A percentile compares a stretch with the other conserved stretches of the same genome.
These are phyloP conservation scores for Ziziphus jujuba DNA, from an alignment of 306 rosid genomes.

Conservation along the genomic window DNA sequence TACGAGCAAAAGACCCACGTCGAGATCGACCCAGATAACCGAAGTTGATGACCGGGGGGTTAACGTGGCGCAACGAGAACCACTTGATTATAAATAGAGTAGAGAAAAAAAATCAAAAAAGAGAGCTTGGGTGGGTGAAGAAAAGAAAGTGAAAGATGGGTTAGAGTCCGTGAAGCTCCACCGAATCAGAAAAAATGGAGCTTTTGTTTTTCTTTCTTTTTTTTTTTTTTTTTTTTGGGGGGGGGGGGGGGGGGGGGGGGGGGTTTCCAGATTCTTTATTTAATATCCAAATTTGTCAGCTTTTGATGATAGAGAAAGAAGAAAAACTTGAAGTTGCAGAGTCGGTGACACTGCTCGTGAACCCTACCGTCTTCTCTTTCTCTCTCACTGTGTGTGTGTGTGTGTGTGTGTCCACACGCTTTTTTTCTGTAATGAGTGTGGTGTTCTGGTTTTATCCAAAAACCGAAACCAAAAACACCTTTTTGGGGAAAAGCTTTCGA, in stretches of 20 bases:
- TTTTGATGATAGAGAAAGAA: background rate
- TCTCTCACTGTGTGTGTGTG: slow-evolving; percentile 5
- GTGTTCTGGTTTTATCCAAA: slow-evolving; percentile 16
- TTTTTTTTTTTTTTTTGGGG: background rate
- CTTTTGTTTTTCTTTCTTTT: background rate
- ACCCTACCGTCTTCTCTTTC: slow-evolving; percentile 6
- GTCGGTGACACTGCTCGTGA: slow-evolving; percentile 51
- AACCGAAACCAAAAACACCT: background rate
- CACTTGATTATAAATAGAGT: slow-evolving; percentile 28
- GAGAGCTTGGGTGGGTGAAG: slow-evolving; percentile 45
- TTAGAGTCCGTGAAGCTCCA: slow-evolving; percentile 69
- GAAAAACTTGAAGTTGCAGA: slow-evolving; percentile 25
- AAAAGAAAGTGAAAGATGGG: slow-evolving; percentile 48
- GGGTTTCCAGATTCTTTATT: background rate
- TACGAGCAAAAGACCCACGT: background rate
- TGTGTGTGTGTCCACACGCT: slow-evolving; percentile 14
- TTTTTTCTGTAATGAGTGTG: background rate
- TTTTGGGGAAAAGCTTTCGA: background rate
- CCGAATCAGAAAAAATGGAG: slow-evolving; percentile 38
- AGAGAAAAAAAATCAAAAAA: background rate
- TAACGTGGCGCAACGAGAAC: slow-evolving; percentile 45
- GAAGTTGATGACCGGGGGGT: slow-evolving; percentile 7
- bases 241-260: too few species aligned
- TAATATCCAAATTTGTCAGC: too few species aligned
- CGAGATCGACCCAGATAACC: slow-evolving; percentile 4